phyloP scores from a whole-genome alignment of 1,284 basidiomycete genomes.

The Meripilus lineatus region DNA sequence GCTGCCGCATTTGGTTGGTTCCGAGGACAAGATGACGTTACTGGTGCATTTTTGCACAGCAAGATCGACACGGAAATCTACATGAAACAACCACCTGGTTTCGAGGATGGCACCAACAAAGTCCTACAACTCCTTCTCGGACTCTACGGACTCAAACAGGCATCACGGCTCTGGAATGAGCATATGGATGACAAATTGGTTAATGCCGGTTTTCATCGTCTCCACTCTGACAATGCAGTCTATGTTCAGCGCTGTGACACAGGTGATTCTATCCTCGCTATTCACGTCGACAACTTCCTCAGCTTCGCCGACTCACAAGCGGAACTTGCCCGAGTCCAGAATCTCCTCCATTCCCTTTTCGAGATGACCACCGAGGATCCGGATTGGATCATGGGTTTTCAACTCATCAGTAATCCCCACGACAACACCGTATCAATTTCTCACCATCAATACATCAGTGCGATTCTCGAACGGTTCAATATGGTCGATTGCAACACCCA shows the following conservation, averaged over 20 bases:
- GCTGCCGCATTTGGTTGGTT: constrained; percentile 22
- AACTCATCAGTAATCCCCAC: constrained; percentile 25
- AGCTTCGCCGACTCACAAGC: no score
- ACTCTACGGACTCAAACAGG: constrained; percentile 24
- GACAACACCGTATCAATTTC: constrained; percentile 26
- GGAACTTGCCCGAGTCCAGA: no score
- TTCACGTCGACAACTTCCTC: constrained; percentile 30
- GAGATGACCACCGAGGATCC: constrained; percentile 21
- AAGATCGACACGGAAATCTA: constrained; percentile 16
- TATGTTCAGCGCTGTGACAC: constrained; percentile 10
- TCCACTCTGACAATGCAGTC: constrained; percentile 16
- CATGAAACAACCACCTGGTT: constrained; percentile 28
- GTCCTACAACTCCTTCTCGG: constrained; percentile 14
- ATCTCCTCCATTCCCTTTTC: no score
- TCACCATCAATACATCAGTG: constrained; percentile 34
- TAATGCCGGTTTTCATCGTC: constrained; percentile 15
- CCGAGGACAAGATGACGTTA: constrained; percentile 12
- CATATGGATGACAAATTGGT: constrained; percentile 9
- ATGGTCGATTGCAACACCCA: constrained; percentile 25
- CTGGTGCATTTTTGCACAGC: constrained; percentile 14
- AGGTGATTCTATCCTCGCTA: constrained; percentile 13
- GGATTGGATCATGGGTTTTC: constrained; percentile 19
- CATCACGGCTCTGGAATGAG: constrained; percentile 17
- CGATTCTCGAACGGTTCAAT: constrained; percentile 29
- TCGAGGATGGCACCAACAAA: constrained; percentile 14